phyloP scores from a whole-genome alignment of 768 basidiomycete genomes.

The Trametes sanguinea region DNA sequence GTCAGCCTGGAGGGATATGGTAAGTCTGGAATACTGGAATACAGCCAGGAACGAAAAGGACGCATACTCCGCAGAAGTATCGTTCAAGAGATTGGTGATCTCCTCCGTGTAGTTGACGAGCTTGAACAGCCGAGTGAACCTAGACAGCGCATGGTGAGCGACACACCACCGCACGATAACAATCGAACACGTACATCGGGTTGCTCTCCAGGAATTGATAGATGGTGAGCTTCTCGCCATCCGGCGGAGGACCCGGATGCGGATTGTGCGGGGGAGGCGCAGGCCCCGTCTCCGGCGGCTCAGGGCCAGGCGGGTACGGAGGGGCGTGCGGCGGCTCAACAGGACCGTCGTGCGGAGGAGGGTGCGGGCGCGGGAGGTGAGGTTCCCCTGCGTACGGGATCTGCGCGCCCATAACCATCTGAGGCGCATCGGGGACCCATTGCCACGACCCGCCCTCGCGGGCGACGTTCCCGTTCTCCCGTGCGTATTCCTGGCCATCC shows the following conservation, averaged over 20 bases:
- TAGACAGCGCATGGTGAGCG: slow-evolving; percentile 15
- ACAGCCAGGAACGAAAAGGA: no score
- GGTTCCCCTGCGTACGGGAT: not conserved
- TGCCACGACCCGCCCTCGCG: not conserved
- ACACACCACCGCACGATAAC: not conserved
- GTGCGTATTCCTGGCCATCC: not conserved
- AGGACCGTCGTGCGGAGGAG: not conserved
- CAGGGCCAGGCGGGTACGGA: not conserved
- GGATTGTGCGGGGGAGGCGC: not conserved
- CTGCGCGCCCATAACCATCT: slow-evolving; percentile 6
- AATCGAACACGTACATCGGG: slow-evolving; percentile 20
- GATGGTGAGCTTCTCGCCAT: slow-evolving; percentile 26
- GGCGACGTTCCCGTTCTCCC: not conserved
- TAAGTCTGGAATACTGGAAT: not conserved
- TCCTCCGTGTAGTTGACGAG: slow-evolving; percentile 43
- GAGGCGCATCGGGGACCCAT: slow-evolving; percentile 2
- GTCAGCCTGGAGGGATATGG: slow-evolving; percentile 41
- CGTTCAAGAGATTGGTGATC: slow-evolving; percentile 41
- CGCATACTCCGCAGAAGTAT: slow-evolving; percentile 39
- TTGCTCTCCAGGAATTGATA: slow-evolving; percentile 33
- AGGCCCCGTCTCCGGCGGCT: not conserved
- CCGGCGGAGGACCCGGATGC: not conserved
- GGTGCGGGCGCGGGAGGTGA: not conserved
- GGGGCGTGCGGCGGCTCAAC: not conserved
- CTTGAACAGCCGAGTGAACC: slow-evolving; percentile 45